phyloP scores from a whole-genome alignment of 2,329 filamentous ascomycete species.

The Xylariaceae sp. region DNA sequence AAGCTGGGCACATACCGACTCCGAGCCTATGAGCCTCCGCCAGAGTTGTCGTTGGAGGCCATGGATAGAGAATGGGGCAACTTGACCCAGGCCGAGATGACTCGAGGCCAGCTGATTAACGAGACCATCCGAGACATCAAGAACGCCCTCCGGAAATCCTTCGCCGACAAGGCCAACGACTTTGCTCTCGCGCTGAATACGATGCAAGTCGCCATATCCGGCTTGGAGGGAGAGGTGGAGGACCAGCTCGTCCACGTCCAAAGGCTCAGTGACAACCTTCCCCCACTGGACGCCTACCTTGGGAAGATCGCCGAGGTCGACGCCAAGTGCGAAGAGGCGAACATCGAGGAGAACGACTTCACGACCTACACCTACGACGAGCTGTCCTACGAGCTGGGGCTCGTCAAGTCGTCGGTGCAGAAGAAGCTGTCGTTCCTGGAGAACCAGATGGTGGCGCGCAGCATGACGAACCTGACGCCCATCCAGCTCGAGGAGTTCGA shows the following conservation, averaged over 20 bases:
- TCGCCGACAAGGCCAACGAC: constrained; percentile 97
- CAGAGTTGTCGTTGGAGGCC: constrained; percentile 71
- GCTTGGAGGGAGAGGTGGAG: constrained; percentile 94
- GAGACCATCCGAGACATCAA: constrained; percentile 99
- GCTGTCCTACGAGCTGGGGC: constrained; percentile 81
- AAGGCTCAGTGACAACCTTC: constrained; percentile 74
- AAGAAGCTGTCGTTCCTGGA: constrained; percentile 97
- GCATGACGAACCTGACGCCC: constrained; percentile 97
- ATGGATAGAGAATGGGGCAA: constrained; percentile 76
- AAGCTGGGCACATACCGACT: constrained; percentile 93
- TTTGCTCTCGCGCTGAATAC: constrained; percentile 94
- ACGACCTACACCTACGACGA: constrained; percentile 99
- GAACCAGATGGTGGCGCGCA: constrained; percentile 95
- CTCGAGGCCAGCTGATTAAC: constrained; percentile 87
- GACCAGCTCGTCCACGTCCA: constrained; percentile 86
- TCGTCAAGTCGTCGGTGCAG: constrained; percentile 85
- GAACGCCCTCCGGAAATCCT: constrained; percentile 82
- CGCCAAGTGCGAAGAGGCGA: constrained; percentile 85
- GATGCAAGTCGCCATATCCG: constrained; percentile 87
- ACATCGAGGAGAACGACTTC: constrained; percentile 98
- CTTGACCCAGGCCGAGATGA: constrained; percentile 77
- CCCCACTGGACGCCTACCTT: constrained; percentile 85
- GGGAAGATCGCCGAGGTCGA: constrained; percentile 81
- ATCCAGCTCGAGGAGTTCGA: constrained; percentile 99
- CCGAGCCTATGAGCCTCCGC: constrained; percentile 82